phyloP scores from a whole-genome alignment of 345 rosid species.

The Aethionema arabicum region DNA sequence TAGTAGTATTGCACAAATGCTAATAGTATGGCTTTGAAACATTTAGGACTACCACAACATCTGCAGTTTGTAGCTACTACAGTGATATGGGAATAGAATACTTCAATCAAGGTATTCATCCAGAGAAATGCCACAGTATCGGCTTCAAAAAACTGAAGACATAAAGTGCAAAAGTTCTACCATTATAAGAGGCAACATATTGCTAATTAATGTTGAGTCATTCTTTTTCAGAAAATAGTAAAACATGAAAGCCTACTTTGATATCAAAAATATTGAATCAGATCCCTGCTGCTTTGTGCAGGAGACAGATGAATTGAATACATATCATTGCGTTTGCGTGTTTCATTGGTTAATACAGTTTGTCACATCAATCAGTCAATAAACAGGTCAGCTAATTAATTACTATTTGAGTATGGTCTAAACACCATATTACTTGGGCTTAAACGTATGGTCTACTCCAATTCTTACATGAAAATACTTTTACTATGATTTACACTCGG shows the following conservation, averaged over 20 bases:
- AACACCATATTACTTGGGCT: constrained; percentile 9
- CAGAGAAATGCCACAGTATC: constrained; percentile 5
- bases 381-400: not conserved
- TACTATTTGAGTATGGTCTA: constrained; percentile 7
- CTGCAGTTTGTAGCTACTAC: constrained; percentile 23
- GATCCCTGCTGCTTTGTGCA: constrained; percentile 9
- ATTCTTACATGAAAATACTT: not conserved
- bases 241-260: constrained; percentile 11
- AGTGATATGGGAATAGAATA: constrained; percentile 10
- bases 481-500: not conserved
- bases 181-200: constrained; percentile 18
- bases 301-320: not conserved
- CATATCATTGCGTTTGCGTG: constrained; percentile 17
- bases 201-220: constrained; percentile 1
- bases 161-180: constrained; percentile 16
- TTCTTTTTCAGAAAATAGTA: constrained; percentile 11
- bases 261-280: constrained; percentile 22
- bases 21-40: constrained; percentile 12
- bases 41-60: constrained; percentile 23
- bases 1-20: constrained; percentile 15
- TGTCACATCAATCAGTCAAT: constrained; percentile 12
- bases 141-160: constrained; percentile 4
- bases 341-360: constrained; percentile 6
- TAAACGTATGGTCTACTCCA: constrained; percentile 14
- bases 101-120: constrained; percentile 5